These are phyloP conservation scores for Tetradesmus lagerheimii DNA, from an alignment of 139 green algal genomes.

Conservation along the genomic window DNA sequence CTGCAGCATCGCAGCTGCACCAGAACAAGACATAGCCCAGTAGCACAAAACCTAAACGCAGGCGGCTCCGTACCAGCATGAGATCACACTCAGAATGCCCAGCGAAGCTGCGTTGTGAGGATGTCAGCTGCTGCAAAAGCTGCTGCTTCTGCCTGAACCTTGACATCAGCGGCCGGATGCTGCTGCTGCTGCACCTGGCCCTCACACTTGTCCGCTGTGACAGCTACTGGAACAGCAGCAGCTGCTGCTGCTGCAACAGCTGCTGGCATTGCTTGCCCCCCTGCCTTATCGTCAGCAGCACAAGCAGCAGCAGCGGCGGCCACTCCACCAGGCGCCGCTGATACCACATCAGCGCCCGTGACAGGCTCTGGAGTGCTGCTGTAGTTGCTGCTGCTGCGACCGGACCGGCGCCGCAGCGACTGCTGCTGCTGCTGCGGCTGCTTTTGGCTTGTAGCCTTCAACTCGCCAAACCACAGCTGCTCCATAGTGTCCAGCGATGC, in stretches of 20 bases:
- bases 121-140: not conserved
- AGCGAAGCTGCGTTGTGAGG: not conserved
- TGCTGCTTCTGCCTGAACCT: not conserved
- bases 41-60: not conserved
- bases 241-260: slow-evolving; percentile 14
- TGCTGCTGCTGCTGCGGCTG: slow-evolving; percentile 26
- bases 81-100: not conserved
- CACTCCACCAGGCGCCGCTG: not conserved
- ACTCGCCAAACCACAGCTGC: not conserved
- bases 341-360: not conserved
- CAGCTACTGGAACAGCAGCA: not conserved
- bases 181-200: slow-evolving; percentile 3
- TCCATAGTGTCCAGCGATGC: not conserved
- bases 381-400: not conserved
- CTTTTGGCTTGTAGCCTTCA: not conserved
- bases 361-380: not conserved
- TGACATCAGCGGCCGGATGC: not conserved
- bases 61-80: not conserved
- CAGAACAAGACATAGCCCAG: not conserved
- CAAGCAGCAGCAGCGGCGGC: not conserved
- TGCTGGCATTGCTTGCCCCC: not conserved
- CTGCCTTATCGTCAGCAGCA: not conserved
- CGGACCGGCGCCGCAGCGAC: not conserved
- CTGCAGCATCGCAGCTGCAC: no score
- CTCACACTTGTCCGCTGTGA: not conserved